Evolutionary conservation across 2,329 filamentous ascomycete genomes (phyloP).

Genomic region (Neoscytalidium dimidiatum): DNA sequence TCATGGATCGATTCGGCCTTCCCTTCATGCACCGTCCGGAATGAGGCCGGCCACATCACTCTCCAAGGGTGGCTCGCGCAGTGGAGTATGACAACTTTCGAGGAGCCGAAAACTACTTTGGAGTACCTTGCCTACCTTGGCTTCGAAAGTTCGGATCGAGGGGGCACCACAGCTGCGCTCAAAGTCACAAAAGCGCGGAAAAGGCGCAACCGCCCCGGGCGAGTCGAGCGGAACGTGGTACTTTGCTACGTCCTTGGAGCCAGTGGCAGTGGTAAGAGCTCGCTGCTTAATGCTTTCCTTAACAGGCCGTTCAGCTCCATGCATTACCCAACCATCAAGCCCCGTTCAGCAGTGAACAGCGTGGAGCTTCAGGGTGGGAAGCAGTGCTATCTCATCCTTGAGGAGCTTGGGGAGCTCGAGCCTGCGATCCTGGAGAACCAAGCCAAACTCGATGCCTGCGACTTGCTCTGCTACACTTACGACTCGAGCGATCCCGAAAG

Average conservation of each 20-base stretch:
- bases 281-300: constrained; percentile 86
- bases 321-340: constrained; percentile 93
- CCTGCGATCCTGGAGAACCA: constrained; percentile 91
- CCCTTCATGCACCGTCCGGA: constrained; percentile 89
- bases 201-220: constrained; percentile 74
- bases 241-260: constrained; percentile 90
- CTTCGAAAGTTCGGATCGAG: constrained; percentile 77
- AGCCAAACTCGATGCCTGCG: constrained; percentile 86
- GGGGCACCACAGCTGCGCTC: constrained; percentile 78
- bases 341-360: constrained; percentile 89
- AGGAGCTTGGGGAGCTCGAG: constrained; percentile 94
- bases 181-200: constrained; percentile 94
- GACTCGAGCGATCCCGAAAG: constrained; percentile 97
- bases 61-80: constrained; percentile 97
- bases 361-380: constrained; percentile 95
- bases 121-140: constrained; percentile 96
- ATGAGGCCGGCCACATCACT: constrained; percentile 93
- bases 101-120: constrained; percentile 90
- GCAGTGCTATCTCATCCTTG: constrained; percentile 93
- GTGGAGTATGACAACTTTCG: constrained; percentile 99
- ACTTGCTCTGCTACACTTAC: constrained; percentile 92
- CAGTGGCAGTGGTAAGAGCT: constrained; percentile 84
- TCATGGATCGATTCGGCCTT: constrained; percentile 90
- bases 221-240: constrained; percentile 92
- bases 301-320: constrained; percentile 81